Base-by-base conservation (phyloP, 495 filamentous ascomycete genomes). In the Podospora pseudopauciseta region DNA sequence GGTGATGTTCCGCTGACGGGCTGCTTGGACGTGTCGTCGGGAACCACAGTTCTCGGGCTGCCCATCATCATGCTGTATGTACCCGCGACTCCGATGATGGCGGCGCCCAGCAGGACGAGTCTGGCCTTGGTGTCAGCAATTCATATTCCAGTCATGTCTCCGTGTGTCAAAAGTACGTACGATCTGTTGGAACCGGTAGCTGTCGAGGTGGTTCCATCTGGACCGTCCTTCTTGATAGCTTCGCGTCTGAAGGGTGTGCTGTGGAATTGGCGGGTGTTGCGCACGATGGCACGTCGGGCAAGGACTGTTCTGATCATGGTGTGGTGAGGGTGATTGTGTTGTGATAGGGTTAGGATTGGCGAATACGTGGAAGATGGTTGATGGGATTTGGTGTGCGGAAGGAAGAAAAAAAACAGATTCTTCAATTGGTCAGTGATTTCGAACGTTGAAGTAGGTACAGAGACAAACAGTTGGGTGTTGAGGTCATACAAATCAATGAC, bases 11-110 rank as follows among this genome's bases (percentile, higher is more conserved):
- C 59, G 16, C 23, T 18, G 11, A 61, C 30, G 16, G 23, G 13
- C 19, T 18, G 16, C 19, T 28, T 61, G 11, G 16, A 6, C 59
- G 26, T 27, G 23, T 27, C 16, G 16, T 27, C 23, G 5, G 59
- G 27, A 5, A 61, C 59, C 19, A 30, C 59, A 18, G 59, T 30
- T 30, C 59, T 23, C 16, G 59, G 59, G 27, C 59, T 61, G 16
- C 59, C 59, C 59, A 61, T 61, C 59, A 61, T 30, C 59, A 61
- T 18, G 7, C 59, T 27, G 59, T 61, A 61, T 18, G 26, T 28
- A 18, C 59, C 59, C 16, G n/a, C 59, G 23, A 61, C 59, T 18
- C 59, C 59, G 23, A 61, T 18, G 59, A 61, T 30, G 19, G 30
- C 23, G 16, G 59, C 27, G 30, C 23, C 59, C 5, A 61, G 16